phyloP scores from a whole-genome alignment of 2,329 filamentous ascomycete species.

The Penicillium olsonii region DNA sequence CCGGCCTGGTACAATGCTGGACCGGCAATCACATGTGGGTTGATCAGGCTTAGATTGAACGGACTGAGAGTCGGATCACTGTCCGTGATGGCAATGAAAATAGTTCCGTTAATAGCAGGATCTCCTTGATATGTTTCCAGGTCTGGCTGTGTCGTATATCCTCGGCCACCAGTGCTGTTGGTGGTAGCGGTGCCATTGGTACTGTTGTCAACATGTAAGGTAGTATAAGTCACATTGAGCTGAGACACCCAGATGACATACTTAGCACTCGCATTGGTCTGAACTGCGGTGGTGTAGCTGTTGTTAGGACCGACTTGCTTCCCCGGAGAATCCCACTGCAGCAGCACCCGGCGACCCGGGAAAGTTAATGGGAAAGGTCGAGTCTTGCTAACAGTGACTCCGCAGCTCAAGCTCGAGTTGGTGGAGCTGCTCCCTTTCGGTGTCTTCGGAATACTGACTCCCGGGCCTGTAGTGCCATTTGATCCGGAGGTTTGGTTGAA shows the following conservation, averaged over 20 bases:
- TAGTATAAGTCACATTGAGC: slow-evolving; percentile 71
- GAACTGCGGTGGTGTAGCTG: slow-evolving; percentile 69
- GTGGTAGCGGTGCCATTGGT: slow-evolving; percentile 45
- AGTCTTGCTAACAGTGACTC: slow-evolving; percentile 56
- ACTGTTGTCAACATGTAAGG: slow-evolving; percentile 49
- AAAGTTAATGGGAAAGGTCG: slow-evolving; percentile 74
- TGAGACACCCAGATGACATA: slow-evolving; percentile 78
- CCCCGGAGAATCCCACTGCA: slow-evolving; percentile 73
- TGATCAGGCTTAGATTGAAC: slow-evolving; percentile 73
- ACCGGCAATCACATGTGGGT: slow-evolving; percentile 71
- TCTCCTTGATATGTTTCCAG: slow-evolving; percentile 67
- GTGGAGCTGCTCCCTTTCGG: slow-evolving; percentile 52
- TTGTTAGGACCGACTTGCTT: slow-evolving; percentile 75
- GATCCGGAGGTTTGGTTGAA: slow-evolving; percentile 50
- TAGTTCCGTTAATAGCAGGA: slow-evolving; percentile 72
- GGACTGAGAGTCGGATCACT: slow-evolving; percentile 67
- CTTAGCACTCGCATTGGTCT: slow-evolving; percentile 53
- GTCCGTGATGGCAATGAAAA: slow-evolving; percentile 78
- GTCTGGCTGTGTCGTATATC: slow-evolving; percentile 73
- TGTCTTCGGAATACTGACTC: slow-evolving; percentile 41
- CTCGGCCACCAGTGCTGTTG: slow-evolving; percentile 42
- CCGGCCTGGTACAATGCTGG: slow-evolving; percentile 77
- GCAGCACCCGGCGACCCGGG: slow-evolving; percentile 69
- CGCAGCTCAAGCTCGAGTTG: slow-evolving; percentile 54
- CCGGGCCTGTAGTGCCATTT: slow-evolving; percentile 60